Evolutionary conservation across 768 basidiomycete genomes (phyloP), one percentile per base, ranked within the genome.

Genomic region (Megacollybia marginata): DNA sequence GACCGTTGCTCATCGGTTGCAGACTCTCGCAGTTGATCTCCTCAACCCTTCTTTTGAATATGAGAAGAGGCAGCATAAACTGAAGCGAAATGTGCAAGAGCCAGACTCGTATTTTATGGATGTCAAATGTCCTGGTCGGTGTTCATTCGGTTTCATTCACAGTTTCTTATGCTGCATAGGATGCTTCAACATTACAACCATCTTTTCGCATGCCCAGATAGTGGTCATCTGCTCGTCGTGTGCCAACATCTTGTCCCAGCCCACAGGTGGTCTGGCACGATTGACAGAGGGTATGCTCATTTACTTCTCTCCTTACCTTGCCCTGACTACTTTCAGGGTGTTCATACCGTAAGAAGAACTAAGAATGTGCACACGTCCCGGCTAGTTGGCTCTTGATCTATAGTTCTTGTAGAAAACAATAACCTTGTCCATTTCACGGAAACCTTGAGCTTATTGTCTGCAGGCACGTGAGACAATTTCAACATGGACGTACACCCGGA

Each of bases 31-130:
- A 69, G 69, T 96, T 68, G 96, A 99, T 73, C 88, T 99, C 69
- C 86, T 98, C 69, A 90, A 98, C 84, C 95, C 92, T 60, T 87
- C 92, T 52, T 70, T 80, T 58, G 89, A 92, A 67, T 70, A 81
- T 60, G 89, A 95, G 74, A 84, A 74, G 70, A 84, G 77, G 69
- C 85, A 83, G 69, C 95, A 98, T 88, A 98, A 98, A 80, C 89
- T 97, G 70, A 98, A 99, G 82, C 87, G 93, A 68, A 85, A 98
- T 61, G 96, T 99, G 60, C 96, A 97, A 73, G 86, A 86, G 48
- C 96, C 96, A 57, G 92, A 97, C 74, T 98, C 95, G 33, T 98
- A 91, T 75, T 98, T 98, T 75, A 98, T 99, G 96, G 96, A 99
- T 63, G 94, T 98, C 62, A 99, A 98, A 73, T 98, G 95, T 74